Percentiles rank a stretch among this genome's conserved stretches.
phyloP scores from a whole-genome alignment of 1,284 basidiomycete species.

The Mixia osmundae region DNA sequence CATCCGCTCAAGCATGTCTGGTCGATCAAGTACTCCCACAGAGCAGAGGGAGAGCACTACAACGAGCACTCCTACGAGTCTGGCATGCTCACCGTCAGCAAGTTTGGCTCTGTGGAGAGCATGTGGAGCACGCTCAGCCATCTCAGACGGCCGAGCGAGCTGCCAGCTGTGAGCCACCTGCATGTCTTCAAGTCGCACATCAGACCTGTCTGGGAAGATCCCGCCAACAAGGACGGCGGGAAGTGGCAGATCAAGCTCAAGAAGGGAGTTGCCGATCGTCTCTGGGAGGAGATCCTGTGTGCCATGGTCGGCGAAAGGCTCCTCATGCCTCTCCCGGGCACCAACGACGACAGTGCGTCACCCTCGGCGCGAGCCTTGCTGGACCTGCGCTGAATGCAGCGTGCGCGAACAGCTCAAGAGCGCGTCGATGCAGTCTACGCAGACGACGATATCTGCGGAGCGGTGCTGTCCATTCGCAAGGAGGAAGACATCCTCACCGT shows the following conservation, averaged over 20 bases:
- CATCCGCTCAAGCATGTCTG: not conserved
- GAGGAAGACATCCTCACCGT: conserved; percentile 17
- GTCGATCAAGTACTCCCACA: not conserved
- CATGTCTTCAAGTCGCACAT: conserved; percentile 24
- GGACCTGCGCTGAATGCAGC: too few relatives aligned
- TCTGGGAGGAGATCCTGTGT: conserved; percentile 16
- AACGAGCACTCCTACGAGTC: not conserved
- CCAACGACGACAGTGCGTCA: too few relatives aligned
- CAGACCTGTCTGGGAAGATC: conserved; percentile 25
- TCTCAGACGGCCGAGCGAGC: not conserved
- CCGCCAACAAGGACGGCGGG: conserved; percentile 23
- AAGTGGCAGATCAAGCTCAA: conserved; percentile 24
- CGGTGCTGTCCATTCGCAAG: conserved; percentile 15
- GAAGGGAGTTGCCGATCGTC: conserved; percentile 17
- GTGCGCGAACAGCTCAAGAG: too few relatives aligned
- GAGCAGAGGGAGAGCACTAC: not conserved
- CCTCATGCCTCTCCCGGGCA: too few relatives aligned
- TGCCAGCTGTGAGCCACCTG: conserved; percentile 7
- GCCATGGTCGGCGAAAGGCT: conserved; percentile 14
- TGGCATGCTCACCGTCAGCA: not conserved
- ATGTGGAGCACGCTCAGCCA: not conserved
- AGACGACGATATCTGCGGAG: conserved; percentile 13
- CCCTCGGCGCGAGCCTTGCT: too few relatives aligned
- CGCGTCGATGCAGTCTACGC: not conserved
- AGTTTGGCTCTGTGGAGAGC: not conserved